Base-by-base conservation (phyloP, 78 protist genomes). In the Chrysochromulina tobinii region DNA sequence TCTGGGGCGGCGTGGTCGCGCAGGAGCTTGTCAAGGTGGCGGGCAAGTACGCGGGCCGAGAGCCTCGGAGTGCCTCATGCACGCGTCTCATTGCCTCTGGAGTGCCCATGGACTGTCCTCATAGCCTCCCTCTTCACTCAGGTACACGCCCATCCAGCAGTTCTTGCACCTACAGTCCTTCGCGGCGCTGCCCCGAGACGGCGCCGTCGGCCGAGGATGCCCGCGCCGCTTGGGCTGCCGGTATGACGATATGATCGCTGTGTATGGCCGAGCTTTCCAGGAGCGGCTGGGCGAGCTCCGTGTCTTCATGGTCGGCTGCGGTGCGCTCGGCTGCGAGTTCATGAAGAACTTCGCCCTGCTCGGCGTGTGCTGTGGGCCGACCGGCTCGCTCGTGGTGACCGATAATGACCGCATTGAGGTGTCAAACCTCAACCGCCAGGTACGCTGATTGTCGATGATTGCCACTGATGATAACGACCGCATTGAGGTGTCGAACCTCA, bases 261-360 rank as follows among this genome's bases (percentile, higher is more conserved):
- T 94, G 21, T 90, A 87, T n/a, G 95, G 95, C 50, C 9, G 3
- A 0, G 57, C 61, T 23, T 2, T 17, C 50, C 54, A 5, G 38
- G 27, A 1, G 17, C 0, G 2, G 58, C 89, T 93, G n/a, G 12
- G 3, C 21, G 54, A 1, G 18, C 17, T 59, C 15, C 6, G 2
- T 14, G 61, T 27, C 77, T 95, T 96, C 73, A 14, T 95, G n/a
- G 99, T 99, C n/a, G 99, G 99, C 51, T 96, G 99, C 4, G 99
- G 99, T 21, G 99, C 99, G 11, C 95, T 98, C 57, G 99, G 99
- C 51, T 99, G 99, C 90, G 99, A 99, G 93, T 67, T 97, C 88
- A 66, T 98, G 79, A 99, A 99, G 94, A 93, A 89, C 94, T 96
- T 93, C 58, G 98, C 99, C 25, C n/a, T 97, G 95, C 94, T 97